Percentiles rank a stretch among this genome's conserved stretches.
phyloP scores from a whole-genome alignment of 176 grass and related monocot species.

The Ensete ventricosum region DNA sequence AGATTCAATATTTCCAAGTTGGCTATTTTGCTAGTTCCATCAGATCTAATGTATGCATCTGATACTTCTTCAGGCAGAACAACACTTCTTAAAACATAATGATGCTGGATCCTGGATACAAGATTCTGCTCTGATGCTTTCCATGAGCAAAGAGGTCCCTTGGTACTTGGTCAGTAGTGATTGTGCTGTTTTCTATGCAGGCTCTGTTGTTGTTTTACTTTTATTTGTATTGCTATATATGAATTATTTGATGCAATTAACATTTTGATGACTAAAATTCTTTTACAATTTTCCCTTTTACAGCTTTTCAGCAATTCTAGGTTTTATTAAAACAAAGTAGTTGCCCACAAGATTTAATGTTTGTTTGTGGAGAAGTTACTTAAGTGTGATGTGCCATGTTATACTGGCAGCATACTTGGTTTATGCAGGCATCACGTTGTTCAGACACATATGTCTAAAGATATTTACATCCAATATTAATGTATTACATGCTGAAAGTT shows the following conservation, averaged over 20 bases:
- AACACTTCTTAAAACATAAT: slow-evolving; percentile 93
- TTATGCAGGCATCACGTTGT: not conserved
- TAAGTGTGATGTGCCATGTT: not conserved
- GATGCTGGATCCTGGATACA: slow-evolving; percentile 98
- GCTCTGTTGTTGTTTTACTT: not conserved
- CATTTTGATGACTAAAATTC: not conserved
- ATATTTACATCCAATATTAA: not conserved
- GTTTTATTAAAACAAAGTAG: not conserved
- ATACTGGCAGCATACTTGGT: not conserved
- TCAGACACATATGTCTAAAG: not conserved
- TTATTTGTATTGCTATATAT: not conserved
- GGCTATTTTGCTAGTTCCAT: not conserved
- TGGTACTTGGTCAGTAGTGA: slow-evolving; percentile 83
- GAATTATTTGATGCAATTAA: not conserved
- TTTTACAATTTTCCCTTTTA: not conserved
- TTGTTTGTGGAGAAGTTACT: not conserved
- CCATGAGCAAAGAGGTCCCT: slow-evolving; percentile 75
- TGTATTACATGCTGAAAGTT: not conserved
- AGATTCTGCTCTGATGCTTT: slow-evolving; percentile 80
- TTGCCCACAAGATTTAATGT: not conserved
- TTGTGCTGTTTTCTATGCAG: not conserved
- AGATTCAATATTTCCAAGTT: slow-evolving; percentile 7
- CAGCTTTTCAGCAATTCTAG: not conserved
- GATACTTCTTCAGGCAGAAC: slow-evolving; percentile 51
- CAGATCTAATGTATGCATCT: slow-evolving; percentile 12